Evolutionary conservation across 176 grass and related monocot genomes (phyloP), one percentile per base, ranked within the genome.

Genomic region (Aegilops longissima): DNA sequence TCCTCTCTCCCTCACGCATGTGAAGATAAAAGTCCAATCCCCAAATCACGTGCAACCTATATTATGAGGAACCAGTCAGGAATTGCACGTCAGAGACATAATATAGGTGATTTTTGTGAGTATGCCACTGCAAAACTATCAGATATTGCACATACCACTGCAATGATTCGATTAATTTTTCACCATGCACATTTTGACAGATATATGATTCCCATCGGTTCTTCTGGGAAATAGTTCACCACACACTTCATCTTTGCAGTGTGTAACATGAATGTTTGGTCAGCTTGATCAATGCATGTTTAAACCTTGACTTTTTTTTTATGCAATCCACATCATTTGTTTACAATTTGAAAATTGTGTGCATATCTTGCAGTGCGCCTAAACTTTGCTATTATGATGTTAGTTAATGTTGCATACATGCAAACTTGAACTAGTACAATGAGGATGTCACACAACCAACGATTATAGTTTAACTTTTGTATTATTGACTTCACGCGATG

Each of bases 71-170:
- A 66, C 29, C 45, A 61, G 7, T 40, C n/a, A 79, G 11, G 25
- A 1, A 1, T 36, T 77, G 21, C 59, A 79, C 0, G 5, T 49
- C 24, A 76, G 24, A 27, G 73, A 29, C 44, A 77, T 77, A 10
- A 33, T 9, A 56, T 56, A 21, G 45, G 45, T 10, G 27, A 31
- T 9, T 77, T 54, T 61, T 56, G 10, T 51, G 25, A 56, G 27
- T 56, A 54, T 76, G 25, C 16, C 47, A 77, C 27, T 56, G 47
- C 74, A 77, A 77, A 77, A 77, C 27, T 21, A 77, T 77, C 74
- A 33, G 30, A 77, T 54, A 31, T 56, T 31, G 24, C 73, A 76
- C 16, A 54, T 54, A 49, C 74, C 27, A 29, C 74, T 77, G 27
- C 73, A 76, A 54, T 9, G 16, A 56, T 31, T 54, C 0, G 16